A percentile compares a stretch with the other conserved stretches of the same genome.
These are phyloP conservation scores for Trypanosomatidae sp. DNA, from an alignment of 208 protist species.

Conservation along the genomic window DNA sequence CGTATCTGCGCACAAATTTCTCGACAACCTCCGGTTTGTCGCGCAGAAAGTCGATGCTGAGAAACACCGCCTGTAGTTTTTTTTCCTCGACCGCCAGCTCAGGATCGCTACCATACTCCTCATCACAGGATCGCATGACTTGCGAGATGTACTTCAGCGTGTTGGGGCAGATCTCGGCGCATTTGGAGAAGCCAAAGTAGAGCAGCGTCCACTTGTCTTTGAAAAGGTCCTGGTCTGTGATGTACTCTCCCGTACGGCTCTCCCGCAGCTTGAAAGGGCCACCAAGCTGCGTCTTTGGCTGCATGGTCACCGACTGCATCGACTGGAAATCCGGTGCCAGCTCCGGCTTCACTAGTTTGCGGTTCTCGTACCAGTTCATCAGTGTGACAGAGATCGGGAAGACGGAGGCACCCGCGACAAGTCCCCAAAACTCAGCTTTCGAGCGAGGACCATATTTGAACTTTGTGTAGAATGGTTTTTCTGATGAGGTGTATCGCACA, in stretches of 20 bases:
- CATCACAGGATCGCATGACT: constrained; percentile 55
- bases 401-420: constrained; percentile 52
- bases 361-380: constrained; percentile 55
- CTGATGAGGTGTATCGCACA: constrained; percentile 8
- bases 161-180: constrained; percentile 79
- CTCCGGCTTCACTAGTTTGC: constrained; percentile 25
- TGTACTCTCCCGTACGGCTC: constrained; percentile 54
- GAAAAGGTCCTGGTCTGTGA: constrained; percentile 72
- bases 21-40: constrained; percentile 70
- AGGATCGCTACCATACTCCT: constrained; percentile 26
- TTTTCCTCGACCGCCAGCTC: constrained; percentile 35
- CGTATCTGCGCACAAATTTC: constrained; percentile 62
- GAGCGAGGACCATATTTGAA: constrained; percentile 48
- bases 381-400: constrained; percentile 49
- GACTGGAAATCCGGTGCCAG: constrained; percentile 53
- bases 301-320: constrained; percentile 35
- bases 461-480: neutral
- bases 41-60: constrained; percentile 80
- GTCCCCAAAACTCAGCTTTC: constrained; percentile 58
- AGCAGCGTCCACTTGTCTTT: constrained; percentile 77
- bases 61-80: constrained; percentile 67
- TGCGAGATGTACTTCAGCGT: constrained; percentile 69
- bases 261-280: constrained; percentile 68
- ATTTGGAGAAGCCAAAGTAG: constrained; percentile 91
- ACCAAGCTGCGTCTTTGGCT: constrained; percentile 59